Base-by-base conservation (phyloP, 495 filamentous ascomycete species). In the Penicillium canescens region DNA sequence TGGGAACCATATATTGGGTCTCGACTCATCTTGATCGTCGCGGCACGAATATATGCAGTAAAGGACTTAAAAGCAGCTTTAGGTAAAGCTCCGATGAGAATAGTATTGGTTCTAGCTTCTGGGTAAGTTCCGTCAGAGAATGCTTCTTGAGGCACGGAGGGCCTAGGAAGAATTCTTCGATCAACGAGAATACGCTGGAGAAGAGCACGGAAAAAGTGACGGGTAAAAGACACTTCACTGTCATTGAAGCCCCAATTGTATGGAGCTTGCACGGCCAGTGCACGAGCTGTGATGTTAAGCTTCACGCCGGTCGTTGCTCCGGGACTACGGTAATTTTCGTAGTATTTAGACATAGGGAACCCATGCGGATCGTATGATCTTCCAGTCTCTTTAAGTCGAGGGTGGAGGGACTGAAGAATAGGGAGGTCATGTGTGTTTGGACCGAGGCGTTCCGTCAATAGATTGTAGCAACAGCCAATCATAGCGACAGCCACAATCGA, bases 401-500 rank as follows among this genome's bases (percentile, higher is more conserved):
- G 77, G 56, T 85, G 81, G 41, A 74, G 66, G 11, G 71, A 65
- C 18, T 86, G 85, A 5, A 90, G 76, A 41, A 81, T 82, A 26
- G 89, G 88, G 5, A 85, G 78, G 59, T 97, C 95, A 69, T 85
- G 92, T 0, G 90, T 90, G 14, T 90, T 87, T 34, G 90, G 90
- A 5, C 90, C 88, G 21, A 96, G 81, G 42, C 91, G 85, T 66
- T 97, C 94, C 2, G 92, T 96, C 54, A 97, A 69, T 16, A 97
- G 84, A 55, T 98, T 98, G 77, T 98, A 97, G 76, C 94, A 98
- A 75, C 94, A 98, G 28, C 94, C 94, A 39, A 98, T 89, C 66
- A 98, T 89, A 31, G 94, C 93, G 42, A 98, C 87, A 9, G 90
- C 91, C 16, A 86, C 82, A 48, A 98, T 89, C 20, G 82, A 78